A percentile compares a stretch with the other conserved stretches of the same genome.
These are phyloP conservation scores for Plasmodium knowlesi DNA, from an alignment of 169 alveolate genomes.

Conservation along the genomic window DNA sequence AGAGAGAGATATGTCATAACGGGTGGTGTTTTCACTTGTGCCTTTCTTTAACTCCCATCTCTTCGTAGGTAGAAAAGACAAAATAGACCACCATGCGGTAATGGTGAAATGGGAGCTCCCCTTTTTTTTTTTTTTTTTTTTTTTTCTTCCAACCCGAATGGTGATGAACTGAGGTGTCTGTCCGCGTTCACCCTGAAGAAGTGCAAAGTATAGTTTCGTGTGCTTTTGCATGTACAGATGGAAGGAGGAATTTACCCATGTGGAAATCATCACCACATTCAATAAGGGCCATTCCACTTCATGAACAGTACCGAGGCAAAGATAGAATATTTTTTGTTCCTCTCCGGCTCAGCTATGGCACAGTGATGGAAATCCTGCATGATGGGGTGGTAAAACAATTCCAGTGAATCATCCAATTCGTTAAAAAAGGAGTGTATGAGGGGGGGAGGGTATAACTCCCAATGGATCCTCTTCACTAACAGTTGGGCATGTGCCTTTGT, in stretches of 20 bases:
- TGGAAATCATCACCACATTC: background rate
- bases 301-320: constrained; percentile 1
- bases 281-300: background rate
- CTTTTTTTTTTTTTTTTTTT: background rate
- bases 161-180: constrained; percentile 35
- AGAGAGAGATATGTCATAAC: background rate
- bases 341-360: constrained; percentile 58
- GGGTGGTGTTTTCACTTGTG: background rate
- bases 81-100: background rate
- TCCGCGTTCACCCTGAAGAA: constrained; percentile 7
- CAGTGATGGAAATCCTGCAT: constrained; percentile 28
- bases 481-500: constrained; percentile 19
- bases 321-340: constrained; percentile 43
- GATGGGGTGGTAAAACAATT: background rate
- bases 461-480: background rate
- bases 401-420: background rate
- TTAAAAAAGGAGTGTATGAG: background rate
- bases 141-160: constrained; percentile 3
- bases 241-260: background rate
- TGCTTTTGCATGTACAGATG: background rate
- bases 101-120: background rate
- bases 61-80: background rate
- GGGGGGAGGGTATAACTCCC: background rate
- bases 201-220: background rate
- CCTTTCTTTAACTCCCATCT: background rate